These are phyloP conservation scores for Paxillus involutus DNA, from an alignment of 768 basidiomycete species.

Conservation along the genomic window DNA sequence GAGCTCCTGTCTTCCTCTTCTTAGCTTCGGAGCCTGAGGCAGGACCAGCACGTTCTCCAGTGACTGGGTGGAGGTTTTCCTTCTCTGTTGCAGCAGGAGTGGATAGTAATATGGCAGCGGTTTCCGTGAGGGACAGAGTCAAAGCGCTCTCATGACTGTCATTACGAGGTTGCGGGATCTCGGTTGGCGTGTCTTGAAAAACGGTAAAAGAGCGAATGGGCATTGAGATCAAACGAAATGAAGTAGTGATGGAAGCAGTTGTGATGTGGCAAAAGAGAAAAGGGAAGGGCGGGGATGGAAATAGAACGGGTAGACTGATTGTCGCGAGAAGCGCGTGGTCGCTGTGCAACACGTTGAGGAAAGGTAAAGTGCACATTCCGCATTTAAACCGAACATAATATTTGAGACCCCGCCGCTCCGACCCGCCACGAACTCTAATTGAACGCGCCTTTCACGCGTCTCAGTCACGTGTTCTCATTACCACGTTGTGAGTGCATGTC, in stretches of 20 bases:
- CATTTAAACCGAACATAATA: constrained; percentile 28
- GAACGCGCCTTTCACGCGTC: constrained; percentile 26
- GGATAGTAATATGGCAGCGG: constrained; percentile 34
- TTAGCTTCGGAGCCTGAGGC: constrained; percentile 40
- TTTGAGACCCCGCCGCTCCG: constrained; percentile 36
- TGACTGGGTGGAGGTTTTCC: constrained; percentile 77
- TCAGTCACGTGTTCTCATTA: constrained; percentile 19
- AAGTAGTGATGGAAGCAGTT: constrained; percentile 3
- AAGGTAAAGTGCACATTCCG: constrained; percentile 15
- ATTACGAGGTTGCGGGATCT: constrained; percentile 31
- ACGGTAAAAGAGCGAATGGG: constrained; percentile 61
- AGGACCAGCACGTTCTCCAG: constrained; percentile 58
- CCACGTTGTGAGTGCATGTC: neutral
- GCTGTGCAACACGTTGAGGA: constrained; percentile 34
- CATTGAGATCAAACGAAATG: constrained; percentile 37
- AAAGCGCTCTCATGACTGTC: constrained; percentile 23
- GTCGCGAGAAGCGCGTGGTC: constrained; percentile 16
- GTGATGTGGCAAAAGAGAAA: constrained; percentile 1
- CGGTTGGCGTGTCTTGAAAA: constrained; percentile 55
- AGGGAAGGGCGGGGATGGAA: neutral
- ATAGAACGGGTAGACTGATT: neutral
- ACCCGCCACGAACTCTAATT: constrained; percentile 17
- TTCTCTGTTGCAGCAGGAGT: constrained; percentile 55
- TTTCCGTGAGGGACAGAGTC: constrained; percentile 19
- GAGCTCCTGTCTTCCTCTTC: constrained; percentile 64